A percentile compares a stretch with the other conserved stretches of the same genome.
Conservation (phyloP, 441 rosid genomes). For the Kokia cookei region DNA sequence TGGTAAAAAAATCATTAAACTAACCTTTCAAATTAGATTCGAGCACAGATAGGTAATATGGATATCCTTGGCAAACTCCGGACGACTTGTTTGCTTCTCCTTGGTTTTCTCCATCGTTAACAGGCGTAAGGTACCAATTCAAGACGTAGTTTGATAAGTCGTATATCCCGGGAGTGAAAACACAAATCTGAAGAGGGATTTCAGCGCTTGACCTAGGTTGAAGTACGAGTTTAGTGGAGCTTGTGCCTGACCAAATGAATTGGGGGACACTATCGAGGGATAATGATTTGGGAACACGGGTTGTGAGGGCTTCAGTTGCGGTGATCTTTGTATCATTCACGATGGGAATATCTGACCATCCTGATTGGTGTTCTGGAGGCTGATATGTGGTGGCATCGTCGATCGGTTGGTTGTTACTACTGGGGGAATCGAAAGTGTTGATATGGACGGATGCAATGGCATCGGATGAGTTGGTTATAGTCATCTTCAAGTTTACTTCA, state of each 20-base stretch:
- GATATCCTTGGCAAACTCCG: conserved; percentile 72
- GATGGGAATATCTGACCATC: conserved; percentile 64
- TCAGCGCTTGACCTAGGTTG: conserved; percentile 53
- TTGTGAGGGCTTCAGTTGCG: conserved; percentile 35
- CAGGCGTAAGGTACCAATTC: conserved; percentile 51
- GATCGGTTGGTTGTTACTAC: conserved; percentile 17
- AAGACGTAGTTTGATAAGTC: conserved; percentile 71
- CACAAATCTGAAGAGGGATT: conserved; percentile 66
- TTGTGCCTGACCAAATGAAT: conserved; percentile 80
- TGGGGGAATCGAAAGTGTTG: conserved; percentile 39
- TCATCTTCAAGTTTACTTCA: conserved; percentile 67
- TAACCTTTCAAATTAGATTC: conserved; percentile 40
- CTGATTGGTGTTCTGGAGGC: conserved; percentile 47
- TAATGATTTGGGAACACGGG: conserved; percentile 22
- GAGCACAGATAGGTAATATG: conserved; percentile 62
- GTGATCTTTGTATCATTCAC: conserved; percentile 50
- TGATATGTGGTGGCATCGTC: conserved; percentile 17
- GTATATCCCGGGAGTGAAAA: conserved; percentile 76
- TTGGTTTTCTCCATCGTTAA: conserved; percentile 19
- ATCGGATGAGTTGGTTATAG: conserved; percentile 65
- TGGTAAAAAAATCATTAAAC: neutral
- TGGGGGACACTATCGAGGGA: conserved; percentile 58
- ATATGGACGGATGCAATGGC: conserved; percentile 41
- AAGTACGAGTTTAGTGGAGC: conserved; percentile 50
- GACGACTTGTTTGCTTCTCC: conserved; percentile 26